Evolutionary conservation across 2,329 filamentous ascomycete genomes (phyloP).

Genomic region (Kalaharituber pfeilii): DNA sequence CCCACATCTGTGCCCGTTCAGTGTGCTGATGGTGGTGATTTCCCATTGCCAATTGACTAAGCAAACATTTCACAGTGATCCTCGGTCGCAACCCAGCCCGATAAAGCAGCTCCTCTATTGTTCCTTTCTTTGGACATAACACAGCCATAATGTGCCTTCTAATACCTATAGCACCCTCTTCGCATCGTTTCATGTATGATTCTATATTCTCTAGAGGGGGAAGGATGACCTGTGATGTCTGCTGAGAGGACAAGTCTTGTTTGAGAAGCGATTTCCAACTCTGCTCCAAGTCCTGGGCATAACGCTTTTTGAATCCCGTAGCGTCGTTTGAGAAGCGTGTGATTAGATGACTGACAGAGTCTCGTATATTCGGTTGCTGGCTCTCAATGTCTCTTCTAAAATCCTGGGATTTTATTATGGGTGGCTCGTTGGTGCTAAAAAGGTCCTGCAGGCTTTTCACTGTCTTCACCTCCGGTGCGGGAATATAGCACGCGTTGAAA

Average conservation of each 20-base stretch:
- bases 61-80: neutral
- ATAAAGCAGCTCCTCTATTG: neutral
- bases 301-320: neutral
- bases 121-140: neutral
- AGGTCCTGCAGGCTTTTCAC: neutral
- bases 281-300: neutral
- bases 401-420: no score
- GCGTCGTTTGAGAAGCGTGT: neutral
- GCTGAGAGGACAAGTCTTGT: neutral
- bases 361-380: no score
- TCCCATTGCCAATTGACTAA: neutral
- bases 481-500: neutral
- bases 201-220: neutral
- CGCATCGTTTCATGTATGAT: neutral
- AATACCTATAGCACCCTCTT: neutral
- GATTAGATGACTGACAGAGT: neutral
- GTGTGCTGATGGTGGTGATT: no score
- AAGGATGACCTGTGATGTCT: neutral
- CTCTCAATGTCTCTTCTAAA: no score
- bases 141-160: neutral
- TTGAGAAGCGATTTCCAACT: neutral
- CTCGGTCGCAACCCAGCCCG: neutral
- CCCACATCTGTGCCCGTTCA: no score
- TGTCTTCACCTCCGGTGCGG: neutral
- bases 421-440: no score